Conservation (phyloP, 306 rosid genomes). For the Cotoneaster glaucophyllus region DNA sequence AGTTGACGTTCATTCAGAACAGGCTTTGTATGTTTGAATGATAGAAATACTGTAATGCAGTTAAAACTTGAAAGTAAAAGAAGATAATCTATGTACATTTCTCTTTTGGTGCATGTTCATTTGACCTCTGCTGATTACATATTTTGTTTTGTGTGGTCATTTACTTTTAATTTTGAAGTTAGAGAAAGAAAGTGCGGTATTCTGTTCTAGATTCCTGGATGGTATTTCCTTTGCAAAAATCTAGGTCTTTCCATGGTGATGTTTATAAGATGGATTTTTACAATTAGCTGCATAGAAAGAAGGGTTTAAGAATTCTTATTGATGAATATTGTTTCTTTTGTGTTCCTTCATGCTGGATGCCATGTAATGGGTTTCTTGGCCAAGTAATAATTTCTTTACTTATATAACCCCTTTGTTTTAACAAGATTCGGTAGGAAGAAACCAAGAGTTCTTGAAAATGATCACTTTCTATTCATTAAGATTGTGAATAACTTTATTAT, state of each 20-base stretch:
- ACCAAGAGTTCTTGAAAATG: not conserved
- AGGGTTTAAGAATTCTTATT: not conserved
- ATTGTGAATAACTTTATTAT: slow-evolving; percentile 2
- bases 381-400: not conserved
- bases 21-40: not conserved
- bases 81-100: not conserved
- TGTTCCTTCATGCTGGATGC: not conserved
- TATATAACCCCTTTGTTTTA: not conserved
- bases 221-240: not conserved
- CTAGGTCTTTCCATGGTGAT: not conserved
- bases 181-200: not conserved
- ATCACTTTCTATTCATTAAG: slow-evolving; percentile 7
- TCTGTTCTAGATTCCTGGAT: not conserved
- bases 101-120: not conserved
- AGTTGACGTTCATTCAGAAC: not conserved
- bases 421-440: not conserved
- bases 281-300: not conserved
- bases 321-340: not conserved
- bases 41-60: not conserved
- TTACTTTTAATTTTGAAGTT: slow-evolving; percentile 6
- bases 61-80: not conserved
- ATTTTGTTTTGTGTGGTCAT: not conserved
- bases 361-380: not conserved
- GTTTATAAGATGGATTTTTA: not conserved
- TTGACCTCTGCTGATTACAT: not conserved